Percentiles rank a stretch among this genome's conserved stretches.
Conservation (phyloP, 2,329 filamentous ascomycete species). For the Pestalotiopsis sp. region DNA sequence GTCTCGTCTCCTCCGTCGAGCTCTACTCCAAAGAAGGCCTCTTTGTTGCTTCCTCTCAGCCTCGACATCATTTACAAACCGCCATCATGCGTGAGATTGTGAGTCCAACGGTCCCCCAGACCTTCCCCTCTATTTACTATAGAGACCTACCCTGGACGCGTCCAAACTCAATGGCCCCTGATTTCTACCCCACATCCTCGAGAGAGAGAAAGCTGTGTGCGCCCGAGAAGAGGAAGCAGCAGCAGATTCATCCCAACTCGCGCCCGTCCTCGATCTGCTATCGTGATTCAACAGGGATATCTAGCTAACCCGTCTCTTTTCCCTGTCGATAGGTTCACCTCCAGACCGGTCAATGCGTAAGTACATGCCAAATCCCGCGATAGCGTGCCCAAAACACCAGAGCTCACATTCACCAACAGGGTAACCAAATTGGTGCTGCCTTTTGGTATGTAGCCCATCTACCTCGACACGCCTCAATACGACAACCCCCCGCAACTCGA, state of each 20-base stretch:
- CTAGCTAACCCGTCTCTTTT: conserved; percentile 55
- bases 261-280: not conserved
- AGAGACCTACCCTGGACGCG: conserved; percentile 13
- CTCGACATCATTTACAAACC: conserved; percentile 19
- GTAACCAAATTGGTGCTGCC: conserved; percentile 99
- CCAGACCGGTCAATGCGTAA: conserved; percentile 99
- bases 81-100: conserved; percentile 76
- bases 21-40: not conserved
- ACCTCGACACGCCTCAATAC: conserved; percentile 15
- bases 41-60: not conserved
- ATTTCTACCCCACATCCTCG: conserved; percentile 25
- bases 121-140: conserved; percentile 23
- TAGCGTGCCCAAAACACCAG: conserved; percentile 17
- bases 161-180: conserved; percentile 32
- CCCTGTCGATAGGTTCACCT: conserved; percentile 83
- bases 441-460: conserved; percentile 72
- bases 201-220: not conserved
- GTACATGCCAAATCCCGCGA: conserved; percentile 40
- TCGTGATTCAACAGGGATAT: not conserved
- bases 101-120: conserved; percentile 40
- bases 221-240: not conserved
- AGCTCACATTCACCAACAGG: conserved; percentile 58
- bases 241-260: not conserved
- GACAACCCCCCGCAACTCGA: not conserved
- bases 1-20: conserved; percentile 1